These are phyloP conservation scores for Moesziomyces antarcticus DNA, from an alignment of 1,284 basidiomycete genomes.

Conservation along the genomic window DNA sequence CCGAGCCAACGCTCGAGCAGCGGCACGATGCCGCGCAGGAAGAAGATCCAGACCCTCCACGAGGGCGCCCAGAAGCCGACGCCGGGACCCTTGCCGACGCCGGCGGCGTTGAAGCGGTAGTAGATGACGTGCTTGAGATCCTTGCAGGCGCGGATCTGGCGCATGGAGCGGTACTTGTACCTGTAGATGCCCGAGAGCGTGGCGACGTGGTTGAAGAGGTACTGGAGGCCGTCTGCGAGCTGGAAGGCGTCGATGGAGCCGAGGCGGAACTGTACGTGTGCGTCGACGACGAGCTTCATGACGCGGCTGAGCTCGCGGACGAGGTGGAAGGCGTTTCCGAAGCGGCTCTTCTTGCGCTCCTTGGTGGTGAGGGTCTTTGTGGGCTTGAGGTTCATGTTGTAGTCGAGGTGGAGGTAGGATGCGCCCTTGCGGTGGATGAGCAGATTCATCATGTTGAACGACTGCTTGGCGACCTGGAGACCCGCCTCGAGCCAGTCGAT, in stretches of 20 bases:
- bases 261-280: slow-evolving; percentile 97
- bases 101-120: slow-evolving; percentile 98
- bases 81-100: slow-evolving; percentile 98
- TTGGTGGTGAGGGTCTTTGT: slow-evolving; percentile 99
- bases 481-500: slow-evolving; percentile 99
- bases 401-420: slow-evolving; percentile 92
- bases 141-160: slow-evolving; percentile 99
- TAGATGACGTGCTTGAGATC: slow-evolving; percentile 84
- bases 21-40: slow-evolving; percentile 98
- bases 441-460: slow-evolving; percentile 99
- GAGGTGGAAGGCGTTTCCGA: slow-evolving; percentile 97
- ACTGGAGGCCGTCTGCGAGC: slow-evolving; percentile 96
- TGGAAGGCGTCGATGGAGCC: slow-evolving; percentile 99
- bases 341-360: slow-evolving; percentile 99
- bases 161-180: slow-evolving; percentile 99
- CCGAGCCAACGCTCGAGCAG: slow-evolving; percentile 97
- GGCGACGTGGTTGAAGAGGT: slow-evolving; percentile 96
- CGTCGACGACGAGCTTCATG: slow-evolving; percentile 98
- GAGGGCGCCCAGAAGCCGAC: slow-evolving; percentile 99
- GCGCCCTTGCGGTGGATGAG: slow-evolving; percentile 98
- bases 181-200: slow-evolving; percentile 99
- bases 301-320: slow-evolving; percentile 97
- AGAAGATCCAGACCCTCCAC: slow-evolving; percentile 99
- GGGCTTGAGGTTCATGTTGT: slow-evolving; percentile 95
- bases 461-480: slow-evolving; percentile 96